Conservation (phyloP, 768 basidiomycete genomes). For the Gelatoporia subvermispora region DNA sequence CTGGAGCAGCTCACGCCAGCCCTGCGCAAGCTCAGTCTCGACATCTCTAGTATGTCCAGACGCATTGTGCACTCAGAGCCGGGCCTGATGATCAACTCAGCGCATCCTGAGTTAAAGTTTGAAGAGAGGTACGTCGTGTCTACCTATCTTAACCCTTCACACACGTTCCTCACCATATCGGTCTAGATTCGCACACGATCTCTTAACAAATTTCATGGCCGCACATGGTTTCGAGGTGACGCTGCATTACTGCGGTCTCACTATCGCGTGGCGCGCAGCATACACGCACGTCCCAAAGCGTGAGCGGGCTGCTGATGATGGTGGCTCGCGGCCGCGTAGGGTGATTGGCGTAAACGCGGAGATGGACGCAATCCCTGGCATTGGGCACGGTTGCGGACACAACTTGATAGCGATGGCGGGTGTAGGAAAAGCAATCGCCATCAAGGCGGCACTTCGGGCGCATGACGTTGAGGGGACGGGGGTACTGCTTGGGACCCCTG, state of each 20-base stretch:
- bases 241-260: slow-evolving; percentile 60
- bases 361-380: slow-evolving; percentile 56
- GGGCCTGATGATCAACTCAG: slow-evolving; percentile 27
- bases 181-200: slow-evolving; percentile 66
- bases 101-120: slow-evolving; percentile 62
- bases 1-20: slow-evolving; percentile 47
- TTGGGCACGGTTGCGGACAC: slow-evolving; percentile 72
- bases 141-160: neutral
- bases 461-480: slow-evolving; percentile 63
- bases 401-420: slow-evolving; percentile 80
- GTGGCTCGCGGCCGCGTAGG: slow-evolving; percentile 28
- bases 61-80: neutral
- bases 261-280: slow-evolving; percentile 77
- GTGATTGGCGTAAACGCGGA: slow-evolving; percentile 78
- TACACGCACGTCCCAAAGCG: slow-evolving; percentile 36
- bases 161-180: neutral
- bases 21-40: slow-evolving; percentile 60
- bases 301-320: neutral
- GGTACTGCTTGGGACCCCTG: slow-evolving; percentile 72
- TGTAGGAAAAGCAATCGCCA: slow-evolving; percentile 67
- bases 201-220: slow-evolving; percentile 62
- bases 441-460: slow-evolving; percentile 62
- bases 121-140: slow-evolving; percentile 61
- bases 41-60: slow-evolving; percentile 35
- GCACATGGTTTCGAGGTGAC: slow-evolving; percentile 68